Percentiles rank a stretch among this genome's conserved stretches.
phyloP scores from a whole-genome alignment of 2,329 filamentous ascomycete species.

The Penicillium brevicompactum region DNA sequence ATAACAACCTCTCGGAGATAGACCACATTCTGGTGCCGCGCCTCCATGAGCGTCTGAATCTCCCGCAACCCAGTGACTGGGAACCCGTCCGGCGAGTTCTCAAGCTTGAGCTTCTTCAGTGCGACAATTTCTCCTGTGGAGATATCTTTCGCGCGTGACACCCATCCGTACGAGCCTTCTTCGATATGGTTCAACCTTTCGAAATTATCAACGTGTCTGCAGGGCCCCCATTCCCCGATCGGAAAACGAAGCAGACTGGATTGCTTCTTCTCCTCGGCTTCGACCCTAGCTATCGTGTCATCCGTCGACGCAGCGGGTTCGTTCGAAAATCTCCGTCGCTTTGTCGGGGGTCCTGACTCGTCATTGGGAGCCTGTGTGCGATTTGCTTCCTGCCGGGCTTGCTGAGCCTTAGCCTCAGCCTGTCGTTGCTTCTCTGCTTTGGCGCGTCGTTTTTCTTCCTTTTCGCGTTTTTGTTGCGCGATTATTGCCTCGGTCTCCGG shows the following conservation, averaged over 20 bases:
- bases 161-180: conserved; percentile 94
- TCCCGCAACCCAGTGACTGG: conserved; percentile 91
- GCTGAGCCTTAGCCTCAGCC: conserved; percentile 55
- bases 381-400: conserved; percentile 31
- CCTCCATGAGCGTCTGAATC: conserved; percentile 85
- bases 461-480: conserved; percentile 73
- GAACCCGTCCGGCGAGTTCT: conserved; percentile 75
- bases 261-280: conserved; percentile 36
- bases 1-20: conserved; percentile 80
- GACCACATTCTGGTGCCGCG: conserved; percentile 81
- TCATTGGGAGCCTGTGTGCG: conserved; percentile 25
- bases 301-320: conserved; percentile 29
- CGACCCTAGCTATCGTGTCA: conserved; percentile 20
- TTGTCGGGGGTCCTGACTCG: conserved; percentile 54
- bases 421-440: conserved; percentile 80
- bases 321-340: conserved; percentile 64
- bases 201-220: conserved; percentile 81
- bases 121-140: conserved; percentile 80
- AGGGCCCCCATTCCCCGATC: conserved; percentile 66
- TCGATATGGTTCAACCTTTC: conserved; percentile 96
- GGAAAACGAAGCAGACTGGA: conserved; percentile 72
- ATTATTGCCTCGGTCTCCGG: conserved; percentile 73
- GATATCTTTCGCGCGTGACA: conserved; percentile 77
- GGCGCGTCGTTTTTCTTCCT: conserved; percentile 82
- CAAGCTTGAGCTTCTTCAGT: conserved; percentile 90